Conservation (phyloP, 2,329 filamentous ascomycete genomes). For the Fusarium buxicola region DNA sequence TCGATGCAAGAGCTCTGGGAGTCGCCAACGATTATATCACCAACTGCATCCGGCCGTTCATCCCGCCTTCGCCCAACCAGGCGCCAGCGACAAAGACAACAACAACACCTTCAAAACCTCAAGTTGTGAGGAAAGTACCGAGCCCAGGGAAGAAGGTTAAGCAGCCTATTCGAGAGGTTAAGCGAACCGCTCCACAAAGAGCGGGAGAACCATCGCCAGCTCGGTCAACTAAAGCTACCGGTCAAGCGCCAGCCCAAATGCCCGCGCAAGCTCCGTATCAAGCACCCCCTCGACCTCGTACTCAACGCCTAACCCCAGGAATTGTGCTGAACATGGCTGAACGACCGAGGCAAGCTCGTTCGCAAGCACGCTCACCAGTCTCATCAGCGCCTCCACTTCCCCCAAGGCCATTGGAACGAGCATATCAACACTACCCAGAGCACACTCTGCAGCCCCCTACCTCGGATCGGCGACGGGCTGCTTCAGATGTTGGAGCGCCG, state of each 20-base stretch:
- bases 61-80: constrained; percentile 44
- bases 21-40: constrained; percentile 52
- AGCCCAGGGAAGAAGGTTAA: constrained; percentile 24
- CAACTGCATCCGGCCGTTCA: constrained; percentile 53
- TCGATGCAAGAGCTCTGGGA: constrained; percentile 52
- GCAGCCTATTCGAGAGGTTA: constrained; percentile 30
- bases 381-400: constrained; percentile 27
- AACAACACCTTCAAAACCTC: constrained; percentile 17
- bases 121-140: constrained; percentile 33
- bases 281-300: constrained; percentile 2
- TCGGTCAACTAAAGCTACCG: constrained; percentile 30
- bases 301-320: constrained; percentile 13
- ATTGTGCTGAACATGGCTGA: constrained; percentile 11
- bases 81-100: constrained; percentile 17
- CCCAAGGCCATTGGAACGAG: constrained; percentile 28
- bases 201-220: constrained; percentile 43
- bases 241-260: constrained; percentile 3
- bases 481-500: constrained; percentile 40
- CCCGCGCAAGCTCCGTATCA: constrained; percentile 10
- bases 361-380: constrained; percentile 14
- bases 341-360: constrained; percentile 8
- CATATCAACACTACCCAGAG: constrained; percentile 20
- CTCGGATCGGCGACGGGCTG: constrained; percentile 23
- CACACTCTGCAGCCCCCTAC: constrained; percentile 19
- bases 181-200: constrained; percentile 28